Conservation (phyloP, 73 alveolate species). For the Uronychia setigera region DNA sequence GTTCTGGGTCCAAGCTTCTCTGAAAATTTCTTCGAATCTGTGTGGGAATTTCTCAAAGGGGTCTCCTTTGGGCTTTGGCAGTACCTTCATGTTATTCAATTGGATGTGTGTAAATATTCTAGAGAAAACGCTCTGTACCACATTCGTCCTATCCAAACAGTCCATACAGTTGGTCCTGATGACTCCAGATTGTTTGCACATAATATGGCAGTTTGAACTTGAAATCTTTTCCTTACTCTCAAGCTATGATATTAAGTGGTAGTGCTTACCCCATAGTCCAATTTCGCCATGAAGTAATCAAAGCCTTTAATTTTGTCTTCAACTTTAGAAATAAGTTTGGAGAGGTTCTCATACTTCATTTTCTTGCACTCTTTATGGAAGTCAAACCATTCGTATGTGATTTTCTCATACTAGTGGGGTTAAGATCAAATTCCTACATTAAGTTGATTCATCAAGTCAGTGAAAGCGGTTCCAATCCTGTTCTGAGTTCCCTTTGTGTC, state of each 20-base stretch:
- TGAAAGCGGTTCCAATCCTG: slow-evolving; percentile 85
- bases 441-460: slow-evolving; percentile 67
- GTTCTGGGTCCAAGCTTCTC: slow-evolving; percentile 96
- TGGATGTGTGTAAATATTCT: slow-evolving; percentile 74
- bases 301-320: slow-evolving; percentile 60
- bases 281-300: slow-evolving; percentile 63
- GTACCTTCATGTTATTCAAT: slow-evolving; percentile 62
- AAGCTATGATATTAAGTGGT: not conserved
- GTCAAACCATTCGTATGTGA: slow-evolving; percentile 96
- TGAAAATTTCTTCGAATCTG: slow-evolving; percentile 85
- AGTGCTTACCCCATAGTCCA: slow-evolving; percentile 19
- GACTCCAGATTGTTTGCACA: slow-evolving; percentile 75
- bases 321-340: slow-evolving; percentile 74
- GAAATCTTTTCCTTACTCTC: slow-evolving; percentile 27
- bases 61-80: slow-evolving; percentile 75
- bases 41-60: slow-evolving; percentile 90
- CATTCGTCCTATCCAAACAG: slow-evolving; percentile 98
- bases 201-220: slow-evolving; percentile 5
- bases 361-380: slow-evolving; percentile 97
- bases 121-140: slow-evolving; percentile 91
- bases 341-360: slow-evolving; percentile 93
- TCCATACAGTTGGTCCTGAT: slow-evolving; percentile 98
- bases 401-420: slow-evolving; percentile 14
- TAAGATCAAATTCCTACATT: slow-evolving; percentile 11
- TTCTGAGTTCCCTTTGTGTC: slow-evolving; percentile 87